Evolutionary conservation across 352 stramenopile genomes (phyloP).

Genomic region (Globisporangium spinosum): DNA sequence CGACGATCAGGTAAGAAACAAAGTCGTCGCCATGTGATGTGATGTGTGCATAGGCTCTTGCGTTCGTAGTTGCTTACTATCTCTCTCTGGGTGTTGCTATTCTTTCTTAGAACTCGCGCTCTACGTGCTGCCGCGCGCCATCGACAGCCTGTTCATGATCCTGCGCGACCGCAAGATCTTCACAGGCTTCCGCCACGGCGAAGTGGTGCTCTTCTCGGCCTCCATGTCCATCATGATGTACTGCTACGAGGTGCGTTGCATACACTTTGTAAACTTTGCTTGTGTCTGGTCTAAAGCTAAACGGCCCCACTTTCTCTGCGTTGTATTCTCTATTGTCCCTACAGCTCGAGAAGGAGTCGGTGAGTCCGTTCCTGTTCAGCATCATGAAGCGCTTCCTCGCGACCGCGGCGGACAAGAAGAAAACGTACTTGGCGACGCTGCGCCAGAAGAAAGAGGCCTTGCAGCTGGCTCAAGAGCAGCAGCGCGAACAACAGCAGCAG

Average conservation of each 20-base stretch:
- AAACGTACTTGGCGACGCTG: conserved; percentile 39
- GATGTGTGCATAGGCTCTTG: too few relatives aligned
- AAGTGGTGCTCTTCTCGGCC: conserved; percentile 68
- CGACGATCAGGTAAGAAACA: conserved; percentile 43
- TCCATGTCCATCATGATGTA: conserved; percentile 86
- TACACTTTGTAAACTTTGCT: not conserved
- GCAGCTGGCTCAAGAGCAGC: conserved; percentile 12
- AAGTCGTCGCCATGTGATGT: too few relatives aligned
- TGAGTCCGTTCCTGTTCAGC: conserved; percentile 59
- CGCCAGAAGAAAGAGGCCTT: conserved; percentile 11
- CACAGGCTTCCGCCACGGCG: conserved; percentile 59
- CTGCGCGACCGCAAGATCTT: conserved; percentile 67
- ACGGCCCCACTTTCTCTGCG: conserved; percentile 6
- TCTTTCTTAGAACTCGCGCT: conserved; percentile 48
- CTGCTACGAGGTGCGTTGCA: conserved; percentile 66
- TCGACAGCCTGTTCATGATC: conserved; percentile 78
- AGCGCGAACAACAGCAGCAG: not conserved
- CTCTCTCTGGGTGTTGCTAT: too few relatives aligned
- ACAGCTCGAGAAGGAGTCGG: conserved; percentile 62
- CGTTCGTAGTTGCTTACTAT: too few relatives aligned
- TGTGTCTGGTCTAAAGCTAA: not conserved
- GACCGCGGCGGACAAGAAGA: conserved; percentile 68
- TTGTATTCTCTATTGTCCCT: not conserved
- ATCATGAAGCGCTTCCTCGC: conserved; percentile 78
- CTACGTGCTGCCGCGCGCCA: conserved; percentile 70